phyloP scores from a whole-genome alignment of 495 filamentous ascomycete species.

The Trichocladium uniseriatum region DNA sequence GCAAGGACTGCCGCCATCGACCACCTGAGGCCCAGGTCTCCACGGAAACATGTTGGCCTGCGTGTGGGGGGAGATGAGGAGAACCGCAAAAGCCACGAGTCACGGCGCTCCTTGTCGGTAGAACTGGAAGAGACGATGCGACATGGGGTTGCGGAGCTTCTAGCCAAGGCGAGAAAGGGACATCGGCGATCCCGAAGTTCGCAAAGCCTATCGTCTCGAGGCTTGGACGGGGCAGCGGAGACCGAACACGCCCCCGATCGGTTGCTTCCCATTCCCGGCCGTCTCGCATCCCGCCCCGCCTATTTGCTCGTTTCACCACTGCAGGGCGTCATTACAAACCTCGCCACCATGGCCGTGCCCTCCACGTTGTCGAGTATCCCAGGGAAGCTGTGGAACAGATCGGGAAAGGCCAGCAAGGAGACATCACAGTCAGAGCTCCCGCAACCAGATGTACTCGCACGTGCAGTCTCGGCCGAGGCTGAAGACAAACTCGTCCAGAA shows the following conservation, averaged over 20 bases:
- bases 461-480: conserved; percentile 12
- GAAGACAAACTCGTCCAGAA: conserved; percentile 48
- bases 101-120: conserved; percentile 16
- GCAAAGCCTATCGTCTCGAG: conserved; percentile 11
- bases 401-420: background rate
- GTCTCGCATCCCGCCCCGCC: conserved; percentile 32
- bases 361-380: conserved; percentile 9
- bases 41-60: conserved; percentile 25
- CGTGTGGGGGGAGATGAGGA: conserved; percentile 34
- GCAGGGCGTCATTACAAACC: conserved; percentile 50
- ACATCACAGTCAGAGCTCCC: background rate
- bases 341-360: conserved; percentile 47
- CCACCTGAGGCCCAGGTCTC: conserved; percentile 17
- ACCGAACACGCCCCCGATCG: conserved; percentile 6
- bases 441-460: background rate
- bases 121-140: conserved; percentile 32
- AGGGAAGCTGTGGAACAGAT: conserved; percentile 11
- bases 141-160: conserved; percentile 32
- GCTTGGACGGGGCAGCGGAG: background rate
- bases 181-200: background rate
- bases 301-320: conserved; percentile 81
- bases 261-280: conserved; percentile 18
- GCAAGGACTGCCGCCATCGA: conserved; percentile 16
- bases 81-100: conserved; percentile 24
- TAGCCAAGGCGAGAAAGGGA: conserved; percentile 27